These are phyloP conservation scores for Ensete ventricosum DNA, from an alignment of 176 grass and related monocot species.

Conservation along the genomic window DNA sequence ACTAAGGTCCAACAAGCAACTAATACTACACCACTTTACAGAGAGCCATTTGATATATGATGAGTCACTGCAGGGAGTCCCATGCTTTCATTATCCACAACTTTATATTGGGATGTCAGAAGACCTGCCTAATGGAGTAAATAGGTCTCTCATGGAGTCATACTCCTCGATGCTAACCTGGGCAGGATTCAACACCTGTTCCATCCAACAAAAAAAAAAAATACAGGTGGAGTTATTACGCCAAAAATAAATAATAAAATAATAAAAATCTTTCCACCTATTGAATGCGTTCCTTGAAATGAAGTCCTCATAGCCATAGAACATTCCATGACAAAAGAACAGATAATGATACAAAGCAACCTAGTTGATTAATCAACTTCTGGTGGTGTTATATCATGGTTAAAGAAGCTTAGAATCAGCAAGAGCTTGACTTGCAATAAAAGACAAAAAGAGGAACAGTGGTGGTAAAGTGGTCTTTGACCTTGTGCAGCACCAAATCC, in stretches of 20 bases:
- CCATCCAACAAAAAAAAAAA: background rate
- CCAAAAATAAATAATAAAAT: background rate
- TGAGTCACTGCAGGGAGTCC: too few species aligned
- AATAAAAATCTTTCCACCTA: background rate
- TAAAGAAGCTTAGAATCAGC: background rate
- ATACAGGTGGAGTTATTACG: background rate
- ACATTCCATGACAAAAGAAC: too few species aligned
- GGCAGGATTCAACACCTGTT: conserved; percentile 50
- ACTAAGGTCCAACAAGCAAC: too few species aligned
- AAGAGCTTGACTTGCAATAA: background rate
- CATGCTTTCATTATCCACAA: background rate
- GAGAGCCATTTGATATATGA: too few species aligned
- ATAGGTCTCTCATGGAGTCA: conserved; percentile 37
- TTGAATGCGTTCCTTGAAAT: background rate
- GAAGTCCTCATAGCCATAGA: too few species aligned
- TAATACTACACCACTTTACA: too few species aligned
- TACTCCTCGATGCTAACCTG: conserved; percentile 55
- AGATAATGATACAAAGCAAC: too few species aligned
- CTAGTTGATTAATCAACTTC: too few species aligned
- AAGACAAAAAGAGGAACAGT: background rate
- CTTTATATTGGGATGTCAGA: background rate
- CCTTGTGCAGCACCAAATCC: conserved; percentile 40
- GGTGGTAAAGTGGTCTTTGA: background rate
- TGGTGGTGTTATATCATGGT: background rate
- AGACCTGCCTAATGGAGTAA: conserved; percentile 54